Evolutionary conservation across 2,329 filamentous ascomycete genomes (phyloP).

Genomic region (Calonectria henricotiae): DNA sequence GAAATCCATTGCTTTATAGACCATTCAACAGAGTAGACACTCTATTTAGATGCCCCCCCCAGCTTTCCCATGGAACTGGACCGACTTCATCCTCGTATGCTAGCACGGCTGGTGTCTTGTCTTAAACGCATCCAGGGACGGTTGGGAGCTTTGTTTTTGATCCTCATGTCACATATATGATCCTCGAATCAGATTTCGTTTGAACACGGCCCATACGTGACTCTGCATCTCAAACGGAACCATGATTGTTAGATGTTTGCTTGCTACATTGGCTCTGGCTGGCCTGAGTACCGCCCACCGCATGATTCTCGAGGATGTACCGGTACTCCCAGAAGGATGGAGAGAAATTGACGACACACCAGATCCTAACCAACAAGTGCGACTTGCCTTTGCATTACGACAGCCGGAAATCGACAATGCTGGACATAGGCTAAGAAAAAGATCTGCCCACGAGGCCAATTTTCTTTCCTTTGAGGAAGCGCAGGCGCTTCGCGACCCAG

Average conservation of each 20-base stretch:
- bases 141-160: not conserved
- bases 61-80: conserved; percentile 17
- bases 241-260: conserved; percentile 42
- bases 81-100: not conserved
- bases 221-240: not conserved
- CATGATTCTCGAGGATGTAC: conserved; percentile 52
- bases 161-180: not conserved
- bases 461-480: conserved; percentile 58
- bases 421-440: conserved; percentile 45
- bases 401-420: conserved; percentile 52
- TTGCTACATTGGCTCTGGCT: conserved; percentile 47
- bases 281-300: conserved; percentile 46
- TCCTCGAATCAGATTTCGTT: not conserved
- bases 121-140: not conserved
- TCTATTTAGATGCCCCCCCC: conserved; percentile 3
- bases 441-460: not conserved
- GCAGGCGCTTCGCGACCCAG: conserved; percentile 57
- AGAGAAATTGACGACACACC: conserved; percentile 45
- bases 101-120: conserved; percentile 11
- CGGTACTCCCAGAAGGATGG: conserved; percentile 55
- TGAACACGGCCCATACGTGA: too few species aligned
- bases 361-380: conserved; percentile 49
- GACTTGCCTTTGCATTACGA: conserved; percentile 55
- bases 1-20: not conserved
- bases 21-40: not conserved